Conservation (phyloP, 1,139 yeast genomes). For the Lodderomyces orthopsilosis region DNA sequence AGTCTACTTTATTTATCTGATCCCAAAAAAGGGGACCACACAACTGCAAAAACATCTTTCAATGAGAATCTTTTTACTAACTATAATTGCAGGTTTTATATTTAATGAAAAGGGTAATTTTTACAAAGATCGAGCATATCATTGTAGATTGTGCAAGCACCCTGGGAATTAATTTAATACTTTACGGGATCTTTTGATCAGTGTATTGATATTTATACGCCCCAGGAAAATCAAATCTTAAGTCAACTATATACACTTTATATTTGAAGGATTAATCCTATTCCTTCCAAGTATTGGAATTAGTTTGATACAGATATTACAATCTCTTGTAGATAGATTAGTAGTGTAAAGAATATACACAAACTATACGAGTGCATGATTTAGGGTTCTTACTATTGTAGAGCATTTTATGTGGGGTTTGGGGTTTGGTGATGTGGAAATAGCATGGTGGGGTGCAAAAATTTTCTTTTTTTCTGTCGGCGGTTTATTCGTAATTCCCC, state of each 20-base stretch:
- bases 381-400: no score
- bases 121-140: not conserved
- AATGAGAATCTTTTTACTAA: not conserved
- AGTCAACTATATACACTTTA: constrained; percentile 11
- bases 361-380: no score
- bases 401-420: not conserved
- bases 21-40: not conserved
- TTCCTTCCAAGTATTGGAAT: constrained; percentile 12
- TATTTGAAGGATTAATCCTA: constrained; percentile 8
- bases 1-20: constrained; percentile 12
- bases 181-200: not conserved
- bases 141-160: not conserved
- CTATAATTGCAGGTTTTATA: not conserved
- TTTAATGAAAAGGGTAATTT: not conserved
- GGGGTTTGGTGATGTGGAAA: not conserved
- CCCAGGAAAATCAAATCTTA: constrained; percentile 17
- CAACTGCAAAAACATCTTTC: not conserved
- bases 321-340: not conserved
- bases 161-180: constrained; percentile 14
- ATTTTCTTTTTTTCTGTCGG: no score
- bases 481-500: no score
- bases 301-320: constrained; percentile 7
- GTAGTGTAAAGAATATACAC: not conserved
- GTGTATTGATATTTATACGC: constrained; percentile 15
- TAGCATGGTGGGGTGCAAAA: no score